Conservation (phyloP, 306 rosid genomes). For the Argentina anserina region DNA sequence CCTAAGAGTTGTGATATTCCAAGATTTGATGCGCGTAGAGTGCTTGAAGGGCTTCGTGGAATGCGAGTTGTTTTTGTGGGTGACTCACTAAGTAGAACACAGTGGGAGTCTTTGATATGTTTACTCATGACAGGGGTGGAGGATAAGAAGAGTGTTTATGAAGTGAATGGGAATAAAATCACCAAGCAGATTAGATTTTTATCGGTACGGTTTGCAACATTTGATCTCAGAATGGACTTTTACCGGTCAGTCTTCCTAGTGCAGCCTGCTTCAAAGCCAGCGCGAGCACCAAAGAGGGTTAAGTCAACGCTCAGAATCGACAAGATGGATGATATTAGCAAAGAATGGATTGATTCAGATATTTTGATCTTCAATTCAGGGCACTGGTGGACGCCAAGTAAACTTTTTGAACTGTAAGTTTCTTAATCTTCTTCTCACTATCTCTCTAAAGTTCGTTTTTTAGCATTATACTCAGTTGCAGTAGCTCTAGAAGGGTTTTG, state of each 20-base stretch:
- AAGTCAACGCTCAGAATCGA: conserved; percentile 64
- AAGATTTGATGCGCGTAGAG: conserved; percentile 44
- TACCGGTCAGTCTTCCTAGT: conserved; percentile 81
- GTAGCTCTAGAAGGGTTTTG: background rate
- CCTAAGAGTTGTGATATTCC: conserved; percentile 72
- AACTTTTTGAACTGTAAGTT: conserved; percentile 79
- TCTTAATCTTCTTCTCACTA: conserved; percentile 14
- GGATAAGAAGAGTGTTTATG: conserved; percentile 67
- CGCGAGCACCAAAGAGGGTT: conserved; percentile 63
- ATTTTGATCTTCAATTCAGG: conserved; percentile 81
- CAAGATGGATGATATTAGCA: conserved; percentile 65
- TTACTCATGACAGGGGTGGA: conserved; percentile 82
- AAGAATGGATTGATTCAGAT: conserved; percentile 84
- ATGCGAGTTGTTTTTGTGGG: conserved; percentile 85
- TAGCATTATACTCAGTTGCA: background rate
- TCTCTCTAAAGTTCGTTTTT: background rate
- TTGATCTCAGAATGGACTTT: conserved; percentile 62
- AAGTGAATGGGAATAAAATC: conserved; percentile 67
- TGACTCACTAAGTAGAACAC: conserved; percentile 87
- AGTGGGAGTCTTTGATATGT: conserved; percentile 91
- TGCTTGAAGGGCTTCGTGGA: conserved; percentile 68
- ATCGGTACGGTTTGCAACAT: conserved; percentile 54
- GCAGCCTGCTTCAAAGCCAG: conserved; percentile 49
- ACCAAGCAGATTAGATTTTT: conserved; percentile 63
- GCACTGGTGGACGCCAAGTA: conserved; percentile 86